Evolutionary conservation across 2,329 filamentous ascomycete genomes (phyloP).

Genomic region (Ophiostoma perfectum): DNA sequence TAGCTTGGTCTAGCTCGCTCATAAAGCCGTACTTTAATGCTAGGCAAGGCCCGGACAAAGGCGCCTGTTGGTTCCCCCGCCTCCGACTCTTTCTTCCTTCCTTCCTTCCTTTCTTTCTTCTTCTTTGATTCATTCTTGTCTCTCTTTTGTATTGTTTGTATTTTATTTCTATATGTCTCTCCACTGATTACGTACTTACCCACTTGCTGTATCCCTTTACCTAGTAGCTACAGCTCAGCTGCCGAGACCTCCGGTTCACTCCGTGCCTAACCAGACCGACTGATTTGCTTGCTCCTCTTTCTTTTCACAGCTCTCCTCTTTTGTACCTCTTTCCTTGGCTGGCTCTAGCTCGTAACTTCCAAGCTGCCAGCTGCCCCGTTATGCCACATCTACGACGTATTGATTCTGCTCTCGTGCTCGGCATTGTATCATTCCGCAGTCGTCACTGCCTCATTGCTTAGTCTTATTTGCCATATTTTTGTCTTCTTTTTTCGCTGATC

Average conservation of each 20-base stretch:
- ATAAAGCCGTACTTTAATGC: background rate
- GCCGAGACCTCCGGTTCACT: conserved; percentile 4
- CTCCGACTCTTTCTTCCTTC: background rate
- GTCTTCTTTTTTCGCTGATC: background rate
- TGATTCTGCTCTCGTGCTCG: background rate
- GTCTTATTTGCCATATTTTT: background rate
- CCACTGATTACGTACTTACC: too few species aligned
- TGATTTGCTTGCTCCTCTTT: background rate
- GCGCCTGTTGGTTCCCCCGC: background rate
- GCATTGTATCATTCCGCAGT: conserved; percentile 3
- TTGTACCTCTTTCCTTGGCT: background rate
- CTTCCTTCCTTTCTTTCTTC: background rate
- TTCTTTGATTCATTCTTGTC: background rate
- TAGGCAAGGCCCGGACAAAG: background rate
- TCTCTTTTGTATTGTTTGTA: background rate
- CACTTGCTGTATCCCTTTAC: too few species aligned
- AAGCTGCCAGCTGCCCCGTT: background rate
- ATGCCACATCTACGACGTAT: background rate
- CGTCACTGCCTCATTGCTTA: too few species aligned
- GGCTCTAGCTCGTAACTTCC: background rate
- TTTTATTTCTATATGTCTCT: too few species aligned
- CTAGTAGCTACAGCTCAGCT: background rate
- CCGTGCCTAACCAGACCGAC: background rate
- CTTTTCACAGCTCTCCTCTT: background rate
- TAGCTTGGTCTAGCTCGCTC: background rate